These are phyloP conservation scores for Coprinellus micaceus DNA, from an alignment of 768 basidiomycete genomes.

Conservation along the genomic window DNA sequence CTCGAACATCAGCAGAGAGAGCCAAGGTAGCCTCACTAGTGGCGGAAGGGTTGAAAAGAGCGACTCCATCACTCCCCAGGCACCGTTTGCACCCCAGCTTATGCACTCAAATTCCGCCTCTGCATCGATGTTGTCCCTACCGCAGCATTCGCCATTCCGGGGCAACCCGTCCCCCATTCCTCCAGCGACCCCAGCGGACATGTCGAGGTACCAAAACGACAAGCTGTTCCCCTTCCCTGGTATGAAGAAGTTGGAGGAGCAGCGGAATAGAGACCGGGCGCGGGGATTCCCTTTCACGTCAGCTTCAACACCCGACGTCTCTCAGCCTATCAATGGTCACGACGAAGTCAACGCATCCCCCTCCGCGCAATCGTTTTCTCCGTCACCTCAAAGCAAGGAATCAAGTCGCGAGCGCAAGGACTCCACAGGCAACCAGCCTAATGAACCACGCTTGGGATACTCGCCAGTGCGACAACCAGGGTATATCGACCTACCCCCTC, in stretches of 20 bases:
- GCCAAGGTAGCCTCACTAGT: slow-evolving; percentile 66
- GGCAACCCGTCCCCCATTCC: slow-evolving; percentile 76
- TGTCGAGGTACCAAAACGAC: slow-evolving; percentile 66
- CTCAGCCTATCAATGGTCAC: slow-evolving; percentile 38
- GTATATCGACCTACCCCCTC: slow-evolving; percentile 41
- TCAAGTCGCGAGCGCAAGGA: slow-evolving; percentile 55
- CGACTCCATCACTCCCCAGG: slow-evolving; percentile 26
- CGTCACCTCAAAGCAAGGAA: slow-evolving; percentile 50
- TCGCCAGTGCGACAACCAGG: slow-evolving; percentile 45
- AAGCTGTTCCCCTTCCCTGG: slow-evolving; percentile 93
- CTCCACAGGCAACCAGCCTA: slow-evolving; percentile 52
- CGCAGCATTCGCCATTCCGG: slow-evolving; percentile 45
- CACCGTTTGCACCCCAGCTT: slow-evolving; percentile 38
- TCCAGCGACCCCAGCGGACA: slow-evolving; percentile 63
- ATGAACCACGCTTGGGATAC: slow-evolving; percentile 60
- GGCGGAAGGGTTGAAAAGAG: slow-evolving; percentile 56
- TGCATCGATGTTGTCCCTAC: slow-evolving; percentile 63
- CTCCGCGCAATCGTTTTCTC: slow-evolving; percentile 45
- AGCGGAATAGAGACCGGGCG: slow-evolving; percentile 48
- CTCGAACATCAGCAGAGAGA: slow-evolving; percentile 72
- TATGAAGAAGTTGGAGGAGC: slow-evolving; percentile 73
- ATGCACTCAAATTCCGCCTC: slow-evolving; percentile 67
- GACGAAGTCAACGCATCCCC: slow-evolving; percentile 47
- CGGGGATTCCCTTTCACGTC: slow-evolving; percentile 45
- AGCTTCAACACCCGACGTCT: slow-evolving; percentile 42